A percentile compares a stretch with the other conserved stretches of the same genome.
These are phyloP conservation scores for Epichloe gansuensis DNA, from an alignment of 2,329 filamentous ascomycete species.

Conservation along the genomic window DNA sequence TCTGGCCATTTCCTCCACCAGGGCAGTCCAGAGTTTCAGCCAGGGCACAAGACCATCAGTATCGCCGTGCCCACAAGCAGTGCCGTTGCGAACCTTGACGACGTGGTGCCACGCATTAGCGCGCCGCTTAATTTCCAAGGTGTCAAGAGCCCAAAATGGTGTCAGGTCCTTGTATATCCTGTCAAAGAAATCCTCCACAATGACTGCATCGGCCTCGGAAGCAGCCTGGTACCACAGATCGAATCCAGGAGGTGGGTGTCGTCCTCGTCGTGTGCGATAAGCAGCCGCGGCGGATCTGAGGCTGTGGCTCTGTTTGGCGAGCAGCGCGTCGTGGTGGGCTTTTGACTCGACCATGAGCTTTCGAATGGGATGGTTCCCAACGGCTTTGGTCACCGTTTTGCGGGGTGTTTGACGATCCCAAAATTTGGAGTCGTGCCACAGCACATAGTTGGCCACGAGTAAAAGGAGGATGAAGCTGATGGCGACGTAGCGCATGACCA, in stretches of 20 bases:
- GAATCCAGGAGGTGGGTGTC: constrained; percentile 54
- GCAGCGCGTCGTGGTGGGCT: constrained; percentile 26
- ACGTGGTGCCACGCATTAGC: constrained; percentile 33
- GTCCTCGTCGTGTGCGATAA: constrained; percentile 43
- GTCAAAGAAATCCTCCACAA: constrained; percentile 53
- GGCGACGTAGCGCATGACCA: constrained; percentile 18
- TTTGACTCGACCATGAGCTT: constrained; percentile 35
- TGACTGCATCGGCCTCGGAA: constrained; percentile 35
- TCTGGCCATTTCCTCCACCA: constrained; percentile 39
- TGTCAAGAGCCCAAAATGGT: constrained; percentile 47
- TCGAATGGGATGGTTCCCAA: constrained; percentile 36
- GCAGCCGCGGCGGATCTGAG: constrained; percentile 39
- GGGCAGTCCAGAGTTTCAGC: constrained; percentile 34
- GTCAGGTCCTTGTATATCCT: constrained; percentile 51
- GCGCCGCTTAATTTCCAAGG: constrained; percentile 24
- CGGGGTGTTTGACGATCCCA: constrained; percentile 13
- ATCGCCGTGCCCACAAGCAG: constrained; percentile 27
- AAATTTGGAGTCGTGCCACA: constrained; percentile 17
- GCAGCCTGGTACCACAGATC: constrained; percentile 47
- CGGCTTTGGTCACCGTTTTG: constrained; percentile 11
- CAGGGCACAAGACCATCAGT: constrained; percentile 29
- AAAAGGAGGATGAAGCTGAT: constrained; percentile 13
- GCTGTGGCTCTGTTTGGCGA: constrained; percentile 33
- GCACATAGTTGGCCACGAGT: constrained; percentile 17
- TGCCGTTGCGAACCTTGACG: constrained; percentile 36